Base-by-base conservation (phyloP, 2,329 filamentous ascomycete genomes). In the Alternaria postmessia region DNA sequence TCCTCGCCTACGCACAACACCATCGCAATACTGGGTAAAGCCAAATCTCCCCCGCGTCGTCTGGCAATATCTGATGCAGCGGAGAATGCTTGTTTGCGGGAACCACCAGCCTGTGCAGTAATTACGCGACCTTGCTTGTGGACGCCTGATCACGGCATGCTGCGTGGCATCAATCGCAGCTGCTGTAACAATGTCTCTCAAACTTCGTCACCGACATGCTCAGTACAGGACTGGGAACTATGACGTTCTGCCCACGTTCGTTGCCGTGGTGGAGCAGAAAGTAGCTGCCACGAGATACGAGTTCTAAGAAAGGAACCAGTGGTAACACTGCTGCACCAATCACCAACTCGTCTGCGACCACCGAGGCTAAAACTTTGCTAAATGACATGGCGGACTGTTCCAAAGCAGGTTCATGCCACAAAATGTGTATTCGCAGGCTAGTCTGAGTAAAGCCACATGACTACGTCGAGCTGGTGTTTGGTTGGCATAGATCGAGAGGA, bases 211-310 rank as follows among this genome's bases (percentile, higher is more conserved):
- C 55, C 56, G 42, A 43, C 18, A 46, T 64, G 59, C 58, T 54
- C 60, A 24, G 56, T 61, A 59, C 61, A 65, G 64, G 67, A 68
- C 68, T 69, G 68, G 53, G 34, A 34, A 20, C 54, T 39, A 65
- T 62, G 59, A 59, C 59, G 46, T 55, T 63, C 26, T 42, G 61
- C 28, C 36, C 44, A 26, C 39, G 32, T 30, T 30, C 32, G 20
- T 22, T 32, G 11, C 41, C 18, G 64, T 62, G 59, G 62, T 61
- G 53, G 58, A 63, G 63, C 59, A 63, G 11, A 41, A 68, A 54
- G 65, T 65, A 65, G 68, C 67, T 59, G 61, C 70, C 67, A 68
- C 74, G 71, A 74, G 59, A 66, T 72, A 68, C 71, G 70, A 71
- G 53, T 47, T 59, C 63, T 60, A 67, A 61, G 62, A 52, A 62